Percentiles rank a stretch among this genome's conserved stretches.
Evolutionary conservation across 805 yeast species (phyloP).

Genomic region (Hanseniaspora guilliermondii): DNA sequence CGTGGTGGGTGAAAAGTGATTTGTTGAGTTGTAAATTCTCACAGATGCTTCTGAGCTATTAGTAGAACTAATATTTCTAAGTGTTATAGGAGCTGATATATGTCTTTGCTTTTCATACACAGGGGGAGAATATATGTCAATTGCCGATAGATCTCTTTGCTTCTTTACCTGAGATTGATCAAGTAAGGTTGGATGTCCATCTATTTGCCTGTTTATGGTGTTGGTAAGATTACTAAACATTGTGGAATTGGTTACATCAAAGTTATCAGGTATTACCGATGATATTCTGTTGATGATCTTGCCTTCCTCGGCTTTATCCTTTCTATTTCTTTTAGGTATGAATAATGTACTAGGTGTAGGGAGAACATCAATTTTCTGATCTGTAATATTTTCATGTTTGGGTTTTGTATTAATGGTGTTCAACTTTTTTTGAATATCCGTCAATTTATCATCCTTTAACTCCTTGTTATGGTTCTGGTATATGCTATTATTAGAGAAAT

Average conservation of each 20-base stretch:
- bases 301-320: neutral
- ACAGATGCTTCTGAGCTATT: neutral
- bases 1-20: conserved; percentile 8
- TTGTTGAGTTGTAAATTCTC: conserved; percentile 9
- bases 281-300: neutral
- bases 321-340: conserved; percentile 5
- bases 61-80: neutral
- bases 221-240: conserved; percentile 1
- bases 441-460: no score
- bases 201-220: conserved; percentile 5
- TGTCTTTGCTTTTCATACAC: conserved; percentile 5
- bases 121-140: neutral
- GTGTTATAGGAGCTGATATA: conserved; percentile 8
- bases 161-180: neutral
- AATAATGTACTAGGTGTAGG: conserved; percentile 5
- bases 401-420: neutral
- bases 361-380: neutral
- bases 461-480: neutral
- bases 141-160: neutral
- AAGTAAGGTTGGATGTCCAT: conserved; percentile 6
- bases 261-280: neutral
- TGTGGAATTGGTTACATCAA: neutral
- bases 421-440: neutral
- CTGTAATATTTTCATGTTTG: neutral
- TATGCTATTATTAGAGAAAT: neutral